Evolutionary conservation across 345 rosid genomes (phyloP).

Genomic region (Linum trigynum): DNA sequence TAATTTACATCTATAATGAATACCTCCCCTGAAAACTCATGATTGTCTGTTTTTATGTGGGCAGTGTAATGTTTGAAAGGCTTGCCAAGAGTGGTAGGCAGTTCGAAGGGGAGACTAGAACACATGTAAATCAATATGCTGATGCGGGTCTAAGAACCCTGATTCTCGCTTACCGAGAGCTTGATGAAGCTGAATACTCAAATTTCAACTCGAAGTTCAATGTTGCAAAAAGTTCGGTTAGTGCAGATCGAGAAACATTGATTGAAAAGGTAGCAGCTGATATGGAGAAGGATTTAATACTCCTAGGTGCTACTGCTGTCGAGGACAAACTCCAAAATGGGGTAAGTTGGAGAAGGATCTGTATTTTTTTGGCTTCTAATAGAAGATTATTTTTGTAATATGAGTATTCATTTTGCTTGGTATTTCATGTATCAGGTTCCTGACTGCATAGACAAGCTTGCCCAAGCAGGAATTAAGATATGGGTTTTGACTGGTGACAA

Average conservation of each 20-base stretch:
- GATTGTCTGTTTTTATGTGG: conserved; percentile 6
- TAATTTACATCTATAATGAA: not conserved
- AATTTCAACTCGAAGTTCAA: conserved; percentile 55
- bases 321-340: conserved; percentile 97
- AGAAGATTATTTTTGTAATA: not conserved
- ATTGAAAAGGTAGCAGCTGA: conserved; percentile 58
- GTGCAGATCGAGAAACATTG: conserved; percentile 57
- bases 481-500: conserved; percentile 99
- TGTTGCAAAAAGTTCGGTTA: conserved; percentile 56
- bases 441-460: conserved; percentile 92
- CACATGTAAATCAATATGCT: conserved; percentile 70
- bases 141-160: conserved; percentile 92
- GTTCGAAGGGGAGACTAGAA: conserved; percentile 55
- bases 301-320: conserved; percentile 93
- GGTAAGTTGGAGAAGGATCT: conserved; percentile 34
- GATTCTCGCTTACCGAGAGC: conserved; percentile 85
- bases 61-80: conserved; percentile 86
- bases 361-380: not conserved
- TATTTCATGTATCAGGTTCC: conserved; percentile 53
- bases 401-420: not conserved
- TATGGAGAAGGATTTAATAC: conserved; percentile 67
- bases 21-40: not conserved
- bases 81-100: conserved; percentile 50
- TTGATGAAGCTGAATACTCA: conserved; percentile 57
- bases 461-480: conserved; percentile 90